Conservation (phyloP, 176 grass and related monocot species). For the Oryza officinalis region DNA sequence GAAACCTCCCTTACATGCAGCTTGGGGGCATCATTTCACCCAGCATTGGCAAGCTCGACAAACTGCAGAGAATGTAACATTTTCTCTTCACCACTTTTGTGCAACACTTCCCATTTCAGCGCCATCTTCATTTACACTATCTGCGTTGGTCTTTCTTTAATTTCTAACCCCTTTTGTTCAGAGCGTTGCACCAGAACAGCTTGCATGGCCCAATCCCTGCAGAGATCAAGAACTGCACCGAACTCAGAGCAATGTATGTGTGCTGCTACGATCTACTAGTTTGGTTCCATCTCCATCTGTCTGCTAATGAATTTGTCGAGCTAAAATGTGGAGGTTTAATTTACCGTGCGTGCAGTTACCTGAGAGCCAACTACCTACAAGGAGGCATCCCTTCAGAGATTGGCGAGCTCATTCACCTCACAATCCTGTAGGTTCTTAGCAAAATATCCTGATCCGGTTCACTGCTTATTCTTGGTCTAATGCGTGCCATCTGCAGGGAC, state of each 20-base stretch:
- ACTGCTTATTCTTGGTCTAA: neutral
- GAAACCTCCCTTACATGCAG: constrained; percentile 95
- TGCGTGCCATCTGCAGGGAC: constrained; percentile 52
- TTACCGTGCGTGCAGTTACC: constrained; percentile 50
- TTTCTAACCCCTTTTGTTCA: constrained; percentile 33
- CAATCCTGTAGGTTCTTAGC: constrained; percentile 65
- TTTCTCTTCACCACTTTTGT: neutral
- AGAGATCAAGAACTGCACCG: constrained; percentile 89
- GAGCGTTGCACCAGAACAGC: constrained; percentile 97
- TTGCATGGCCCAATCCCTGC: constrained; percentile 80
- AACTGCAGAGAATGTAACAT: constrained; percentile 82
- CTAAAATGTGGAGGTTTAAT: neutral
- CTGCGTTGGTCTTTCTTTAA: neutral
- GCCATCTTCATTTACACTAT: neutral
- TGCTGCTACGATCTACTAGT: neutral
- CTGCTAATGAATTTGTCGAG: neutral
- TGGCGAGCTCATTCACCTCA: constrained; percentile 74
- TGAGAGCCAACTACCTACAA: constrained; percentile 97
- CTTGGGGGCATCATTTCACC: constrained; percentile 79
- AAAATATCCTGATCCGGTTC: neutral
- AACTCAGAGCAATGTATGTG: constrained; percentile 88
- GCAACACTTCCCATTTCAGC: neutral
- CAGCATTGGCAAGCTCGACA: constrained; percentile 77
- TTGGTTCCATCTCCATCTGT: constrained; percentile 11
- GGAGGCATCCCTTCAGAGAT: constrained; percentile 86